Evolutionary conservation across 139 green algal genomes (phyloP).

Genomic region (Coelastrella sp.): DNA sequence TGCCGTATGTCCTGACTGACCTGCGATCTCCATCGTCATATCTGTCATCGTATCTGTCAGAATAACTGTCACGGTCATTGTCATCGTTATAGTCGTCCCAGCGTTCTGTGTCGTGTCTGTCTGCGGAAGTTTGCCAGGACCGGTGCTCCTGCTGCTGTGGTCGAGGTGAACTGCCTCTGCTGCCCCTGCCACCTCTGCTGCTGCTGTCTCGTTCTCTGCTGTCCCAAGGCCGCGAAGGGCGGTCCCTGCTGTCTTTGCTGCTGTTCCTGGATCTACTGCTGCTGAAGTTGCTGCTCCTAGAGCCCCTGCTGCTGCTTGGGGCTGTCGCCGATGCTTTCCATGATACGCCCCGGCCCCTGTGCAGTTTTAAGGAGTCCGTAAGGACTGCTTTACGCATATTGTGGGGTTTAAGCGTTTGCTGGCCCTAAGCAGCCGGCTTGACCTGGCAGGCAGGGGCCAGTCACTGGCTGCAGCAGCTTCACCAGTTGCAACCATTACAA

Average conservation of each 20-base stretch:
- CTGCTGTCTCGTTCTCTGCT: neutral
- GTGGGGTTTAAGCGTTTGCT: too few species aligned
- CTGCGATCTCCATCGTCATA: constrained; percentile 10
- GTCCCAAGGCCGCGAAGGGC: neutral
- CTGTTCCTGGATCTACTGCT: too few species aligned
- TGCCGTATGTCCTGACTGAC: neutral
- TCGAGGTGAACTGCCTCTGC: neutral
- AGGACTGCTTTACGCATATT: too few species aligned
- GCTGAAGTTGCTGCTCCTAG: neutral
- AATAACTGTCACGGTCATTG: neutral
- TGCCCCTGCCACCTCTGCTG: neutral
- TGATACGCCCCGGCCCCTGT: neutral
- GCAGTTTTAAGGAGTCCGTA: neutral
- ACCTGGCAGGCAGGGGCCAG: too few species aligned
- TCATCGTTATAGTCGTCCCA: neutral
- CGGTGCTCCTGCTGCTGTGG: constrained; percentile 38
- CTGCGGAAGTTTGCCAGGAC: neutral
- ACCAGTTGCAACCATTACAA: too few species aligned
- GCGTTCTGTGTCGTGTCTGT: neutral
- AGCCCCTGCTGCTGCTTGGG: neutral
- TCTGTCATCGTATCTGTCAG: neutral
- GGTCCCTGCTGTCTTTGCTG: neutral
- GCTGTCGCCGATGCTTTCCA: constrained; percentile 25
- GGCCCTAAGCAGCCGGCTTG: too few species aligned
- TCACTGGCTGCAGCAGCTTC: too few species aligned